These are phyloP conservation scores for Asterophora lycoperdoides DNA, from an alignment of 768 basidiomycete species.

Conservation along the genomic window DNA sequence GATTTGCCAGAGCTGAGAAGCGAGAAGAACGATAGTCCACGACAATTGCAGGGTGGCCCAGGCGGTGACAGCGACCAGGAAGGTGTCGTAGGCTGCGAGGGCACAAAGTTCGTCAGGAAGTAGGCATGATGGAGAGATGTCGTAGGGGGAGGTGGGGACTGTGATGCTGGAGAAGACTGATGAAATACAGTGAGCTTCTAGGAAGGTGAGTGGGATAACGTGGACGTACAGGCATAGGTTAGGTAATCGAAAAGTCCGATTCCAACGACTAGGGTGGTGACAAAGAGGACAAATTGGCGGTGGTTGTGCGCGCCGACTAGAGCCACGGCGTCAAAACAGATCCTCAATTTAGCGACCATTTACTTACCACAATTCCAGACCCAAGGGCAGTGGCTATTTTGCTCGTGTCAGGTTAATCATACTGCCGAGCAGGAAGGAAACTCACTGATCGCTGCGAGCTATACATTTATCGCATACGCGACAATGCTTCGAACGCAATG, in stretches of 20 bases:
- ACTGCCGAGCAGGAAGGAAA: slow-evolving; percentile 9
- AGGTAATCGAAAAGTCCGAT: slow-evolving; percentile 82
- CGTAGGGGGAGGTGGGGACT: slow-evolving; percentile 31
- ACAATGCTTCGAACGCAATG: slow-evolving; percentile 93
- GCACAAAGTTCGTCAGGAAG: slow-evolving; percentile 68
- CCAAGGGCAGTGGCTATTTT: slow-evolving; percentile 91
- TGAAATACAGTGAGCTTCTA: background rate
- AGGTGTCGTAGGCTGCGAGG: slow-evolving; percentile 68
- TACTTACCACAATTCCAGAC: slow-evolving; percentile 93
- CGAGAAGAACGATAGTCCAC: slow-evolving; percentile 88
- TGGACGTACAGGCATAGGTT: slow-evolving; percentile 68
- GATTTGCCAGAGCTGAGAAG: slow-evolving; percentile 88
- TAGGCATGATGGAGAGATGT: slow-evolving; percentile 58
- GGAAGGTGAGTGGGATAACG: background rate
- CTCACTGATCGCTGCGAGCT: slow-evolving; percentile 90
- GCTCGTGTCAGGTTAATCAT: slow-evolving; percentile 5
- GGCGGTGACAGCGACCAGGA: slow-evolving; percentile 73
- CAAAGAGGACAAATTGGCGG: slow-evolving; percentile 93
- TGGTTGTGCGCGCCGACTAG: slow-evolving; percentile 91
- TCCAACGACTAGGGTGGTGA: slow-evolving; percentile 78
- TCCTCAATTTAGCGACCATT: background rate
- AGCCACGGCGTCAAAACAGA: background rate
- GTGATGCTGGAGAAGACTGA: slow-evolving; percentile 53
- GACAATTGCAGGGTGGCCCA: slow-evolving; percentile 95
- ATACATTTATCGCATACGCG: slow-evolving; percentile 87